phyloP scores from a whole-genome alignment of 495 filamentous ascomycete genomes.

The Collariella sp. region DNA sequence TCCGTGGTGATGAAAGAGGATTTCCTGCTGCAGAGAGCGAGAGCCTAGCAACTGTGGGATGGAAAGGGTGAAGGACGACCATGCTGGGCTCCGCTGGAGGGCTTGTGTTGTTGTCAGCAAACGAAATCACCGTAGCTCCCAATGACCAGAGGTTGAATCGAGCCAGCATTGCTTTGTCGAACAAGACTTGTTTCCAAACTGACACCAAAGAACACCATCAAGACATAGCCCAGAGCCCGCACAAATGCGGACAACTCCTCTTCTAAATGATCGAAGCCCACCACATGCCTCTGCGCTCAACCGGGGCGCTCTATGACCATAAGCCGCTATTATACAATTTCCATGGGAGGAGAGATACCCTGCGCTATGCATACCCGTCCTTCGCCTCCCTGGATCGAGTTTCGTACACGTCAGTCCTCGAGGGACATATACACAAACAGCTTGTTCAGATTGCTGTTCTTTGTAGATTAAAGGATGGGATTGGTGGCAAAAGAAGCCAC shows the following conservation, averaged over 20 bases:
- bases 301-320: slow-evolving; percentile 22
- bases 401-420: slow-evolving; percentile 23
- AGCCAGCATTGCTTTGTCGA: background rate
- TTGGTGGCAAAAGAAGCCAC: slow-evolving; percentile 1
- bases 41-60: background rate
- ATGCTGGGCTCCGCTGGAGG: too few relatives aligned
- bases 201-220: background rate
- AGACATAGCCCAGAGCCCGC: background rate
- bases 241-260: background rate
- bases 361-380: slow-evolving; percentile 28
- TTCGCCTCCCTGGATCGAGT: background rate
- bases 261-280: slow-evolving; percentile 3
- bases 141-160: background rate
- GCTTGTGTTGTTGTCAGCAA: background rate
- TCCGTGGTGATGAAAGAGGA: too few relatives aligned
- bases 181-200: background rate
- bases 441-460: slow-evolving; percentile 6
- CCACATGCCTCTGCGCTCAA: slow-evolving; percentile 16
- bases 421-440: slow-evolving; percentile 15
- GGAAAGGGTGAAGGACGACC: too few relatives aligned
- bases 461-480: slow-evolving; percentile 20
- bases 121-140: background rate
- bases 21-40: too few relatives aligned
- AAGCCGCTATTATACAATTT: slow-evolving; percentile 28
- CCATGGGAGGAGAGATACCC: slow-evolving; percentile 30